Conservation (phyloP, 2,329 filamentous ascomycete genomes). For the Trichoderma hamatum region DNA sequence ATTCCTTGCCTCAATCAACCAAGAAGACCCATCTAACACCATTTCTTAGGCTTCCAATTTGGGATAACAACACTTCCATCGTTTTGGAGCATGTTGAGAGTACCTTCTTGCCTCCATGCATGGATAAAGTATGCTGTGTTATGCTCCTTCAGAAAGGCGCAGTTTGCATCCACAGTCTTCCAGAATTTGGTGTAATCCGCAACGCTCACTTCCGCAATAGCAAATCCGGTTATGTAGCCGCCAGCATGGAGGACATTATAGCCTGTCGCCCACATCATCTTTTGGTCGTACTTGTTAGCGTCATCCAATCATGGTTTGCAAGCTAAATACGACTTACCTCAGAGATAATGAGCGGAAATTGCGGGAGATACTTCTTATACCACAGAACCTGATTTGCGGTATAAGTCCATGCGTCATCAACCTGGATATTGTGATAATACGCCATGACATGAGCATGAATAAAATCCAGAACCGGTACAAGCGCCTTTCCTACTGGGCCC, state of each 20-base stretch:
- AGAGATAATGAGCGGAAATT: slow-evolving; percentile 11
- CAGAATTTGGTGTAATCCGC: slow-evolving; percentile 28
- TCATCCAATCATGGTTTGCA: not conserved
- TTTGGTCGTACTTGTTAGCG: slow-evolving; percentile 23
- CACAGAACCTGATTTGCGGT: slow-evolving; percentile 27
- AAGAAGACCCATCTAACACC: slow-evolving; percentile 12
- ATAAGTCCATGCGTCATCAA: slow-evolving; percentile 27
- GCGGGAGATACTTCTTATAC: slow-evolving; percentile 11
- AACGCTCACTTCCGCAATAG: slow-evolving; percentile 24
- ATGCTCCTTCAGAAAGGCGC: slow-evolving; percentile 27
- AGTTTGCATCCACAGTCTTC: slow-evolving; percentile 29
- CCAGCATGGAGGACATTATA: slow-evolving; percentile 24
- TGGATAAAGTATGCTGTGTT: slow-evolving; percentile 29
- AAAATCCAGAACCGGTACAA: slow-evolving; percentile 27
- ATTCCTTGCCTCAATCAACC: not conserved
- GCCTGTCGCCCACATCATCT: slow-evolving; percentile 30
- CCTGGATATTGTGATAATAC: slow-evolving; percentile 25
- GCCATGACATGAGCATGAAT: slow-evolving; percentile 31
- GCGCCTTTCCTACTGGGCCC: slow-evolving; percentile 23
- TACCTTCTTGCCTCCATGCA: slow-evolving; percentile 28
- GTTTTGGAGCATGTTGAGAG: slow-evolving; percentile 28
- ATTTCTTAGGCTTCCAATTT: slow-evolving; percentile 26
- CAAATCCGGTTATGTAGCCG: slow-evolving; percentile 11
- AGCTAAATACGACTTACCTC: not conserved
- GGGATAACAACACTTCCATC: slow-evolving; percentile 28